Evolutionary conservation across 2,329 filamentous ascomycete genomes (phyloP).

Genomic region (Aspergillus jensenii): DNA sequence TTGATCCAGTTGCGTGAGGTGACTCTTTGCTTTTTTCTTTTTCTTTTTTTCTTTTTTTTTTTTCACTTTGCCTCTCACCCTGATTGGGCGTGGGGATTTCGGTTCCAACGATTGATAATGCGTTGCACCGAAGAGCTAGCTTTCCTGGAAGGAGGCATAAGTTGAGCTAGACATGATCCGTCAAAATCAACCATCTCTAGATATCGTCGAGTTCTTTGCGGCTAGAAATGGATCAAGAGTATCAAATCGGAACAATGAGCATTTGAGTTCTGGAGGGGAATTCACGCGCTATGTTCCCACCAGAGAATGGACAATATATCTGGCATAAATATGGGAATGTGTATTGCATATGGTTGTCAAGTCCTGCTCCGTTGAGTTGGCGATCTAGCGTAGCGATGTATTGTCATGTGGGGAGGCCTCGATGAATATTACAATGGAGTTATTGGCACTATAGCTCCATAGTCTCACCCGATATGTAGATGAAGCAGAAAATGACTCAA

Average conservation of each 20-base stretch:
- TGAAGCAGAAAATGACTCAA: neutral
- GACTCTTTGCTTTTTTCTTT: constrained; percentile 3
- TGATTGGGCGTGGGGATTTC: neutral
- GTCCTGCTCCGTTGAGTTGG: neutral
- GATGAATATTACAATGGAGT: neutral
- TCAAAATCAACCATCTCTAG: neutral
- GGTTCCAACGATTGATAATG: neutral
- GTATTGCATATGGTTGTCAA: neutral
- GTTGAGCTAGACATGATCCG: neutral
- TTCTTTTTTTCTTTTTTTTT: constrained; percentile 5
- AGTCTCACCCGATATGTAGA: constrained; percentile 6
- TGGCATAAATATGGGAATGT: neutral
- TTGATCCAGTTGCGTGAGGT: constrained; percentile 14
- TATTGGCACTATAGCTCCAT: neutral
- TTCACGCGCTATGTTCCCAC: neutral
- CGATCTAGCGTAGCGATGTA: neutral
- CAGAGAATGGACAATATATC: neutral
- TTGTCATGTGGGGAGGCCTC: neutral
- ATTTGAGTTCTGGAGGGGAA: neutral
- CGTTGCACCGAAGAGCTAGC: neutral
- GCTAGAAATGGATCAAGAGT: neutral
- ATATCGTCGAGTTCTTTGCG: neutral
- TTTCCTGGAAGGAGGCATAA: neutral
- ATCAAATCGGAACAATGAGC: neutral
- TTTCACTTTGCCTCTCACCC: neutral